Conservation (phyloP, 2,329 filamentous ascomycete species). For the Colletotrichum endophyticum region DNA sequence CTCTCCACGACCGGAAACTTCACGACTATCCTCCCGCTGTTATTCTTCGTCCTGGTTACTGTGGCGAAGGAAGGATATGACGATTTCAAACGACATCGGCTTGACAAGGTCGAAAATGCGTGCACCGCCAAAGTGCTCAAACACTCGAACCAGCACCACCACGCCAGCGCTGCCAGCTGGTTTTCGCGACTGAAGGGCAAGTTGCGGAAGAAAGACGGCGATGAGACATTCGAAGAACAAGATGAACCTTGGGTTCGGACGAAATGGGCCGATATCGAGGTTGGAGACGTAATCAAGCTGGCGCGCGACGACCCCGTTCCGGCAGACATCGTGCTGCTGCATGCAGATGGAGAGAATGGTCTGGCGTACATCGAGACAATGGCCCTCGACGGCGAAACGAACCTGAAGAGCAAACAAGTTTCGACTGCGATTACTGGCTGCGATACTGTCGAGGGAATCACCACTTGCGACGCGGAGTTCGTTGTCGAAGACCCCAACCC, state of each 20-base stretch:
- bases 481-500: conserved; percentile 80
- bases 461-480: conserved; percentile 62
- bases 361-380: conserved; percentile 86
- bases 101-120: conserved; percentile 83
- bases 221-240: conserved; percentile 46
- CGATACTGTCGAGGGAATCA: conserved; percentile 57
- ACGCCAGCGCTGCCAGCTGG: neutral
- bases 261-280: conserved; percentile 50
- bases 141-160: neutral
- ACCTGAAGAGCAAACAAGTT: conserved; percentile 77
- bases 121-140: conserved; percentile 46
- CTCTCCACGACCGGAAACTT: conserved; percentile 77
- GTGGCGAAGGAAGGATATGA: conserved; percentile 89
- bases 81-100: conserved; percentile 77
- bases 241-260: conserved; percentile 54
- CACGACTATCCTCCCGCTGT: conserved; percentile 75
- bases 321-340: conserved; percentile 81
- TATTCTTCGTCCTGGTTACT: conserved; percentile 81
- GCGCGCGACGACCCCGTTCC: conserved; percentile 79
- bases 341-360: conserved; percentile 78
- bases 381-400: conserved; percentile 84
- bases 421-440: conserved; percentile 66
- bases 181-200: neutral
- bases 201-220: conserved; percentile 30
- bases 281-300: conserved; percentile 55